These are phyloP conservation scores for Malus hybrid DNA, from an alignment of 331 rosid genomes.

Conservation along the genomic window DNA sequence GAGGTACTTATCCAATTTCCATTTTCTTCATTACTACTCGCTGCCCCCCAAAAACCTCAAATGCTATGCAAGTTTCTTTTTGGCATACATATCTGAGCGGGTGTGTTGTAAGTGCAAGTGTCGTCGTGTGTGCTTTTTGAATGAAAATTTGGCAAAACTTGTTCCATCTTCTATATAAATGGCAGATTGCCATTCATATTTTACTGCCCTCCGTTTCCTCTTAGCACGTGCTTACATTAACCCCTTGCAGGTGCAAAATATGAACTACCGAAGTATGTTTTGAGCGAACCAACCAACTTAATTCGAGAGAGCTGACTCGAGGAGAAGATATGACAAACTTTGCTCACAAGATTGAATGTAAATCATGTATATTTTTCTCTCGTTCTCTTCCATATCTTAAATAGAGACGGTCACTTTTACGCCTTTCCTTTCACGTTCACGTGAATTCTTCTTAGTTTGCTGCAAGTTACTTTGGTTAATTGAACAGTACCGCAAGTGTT, in stretches of 20 bases:
- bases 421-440: conserved; percentile 21
- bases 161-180: neutral
- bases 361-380: conserved; percentile 73
- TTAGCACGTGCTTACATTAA: neutral
- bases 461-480: conserved; percentile 6
- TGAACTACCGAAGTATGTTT: conserved; percentile 89
- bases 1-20: conserved; percentile 47
- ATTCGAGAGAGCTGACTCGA: conserved; percentile 50
- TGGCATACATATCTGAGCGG: neutral
- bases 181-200: neutral
- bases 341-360: conserved; percentile 59
- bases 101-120: neutral
- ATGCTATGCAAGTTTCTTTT: neutral
- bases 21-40: neutral
- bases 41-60: neutral
- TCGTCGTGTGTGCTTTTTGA: neutral
- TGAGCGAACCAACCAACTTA: conserved; percentile 98
- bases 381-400: conserved; percentile 44
- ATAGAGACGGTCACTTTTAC: conserved; percentile 31
- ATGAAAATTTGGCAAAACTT: neutral
- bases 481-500: conserved; percentile 9
- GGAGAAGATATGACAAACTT: conserved; percentile 15
- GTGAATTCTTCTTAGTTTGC: conserved; percentile 10
- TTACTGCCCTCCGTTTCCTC: neutral
- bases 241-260: conserved; percentile 81